phyloP scores from a whole-genome alignment of 805 yeast genomes.

The Candida manassasensis region DNA sequence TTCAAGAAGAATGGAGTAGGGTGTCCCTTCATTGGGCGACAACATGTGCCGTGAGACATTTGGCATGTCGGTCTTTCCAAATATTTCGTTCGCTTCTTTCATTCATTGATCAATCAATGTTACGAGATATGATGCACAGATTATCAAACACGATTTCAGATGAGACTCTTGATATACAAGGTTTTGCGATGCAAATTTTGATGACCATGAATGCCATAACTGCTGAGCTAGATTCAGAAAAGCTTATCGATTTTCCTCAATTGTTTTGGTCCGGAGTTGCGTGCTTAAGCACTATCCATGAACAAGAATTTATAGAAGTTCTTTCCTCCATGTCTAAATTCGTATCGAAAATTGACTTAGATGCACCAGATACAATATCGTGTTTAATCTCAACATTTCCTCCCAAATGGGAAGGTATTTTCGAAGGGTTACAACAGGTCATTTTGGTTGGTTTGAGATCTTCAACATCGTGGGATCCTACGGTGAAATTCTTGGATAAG shows the following conservation, averaged over 20 bases:
- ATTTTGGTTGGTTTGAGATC: constrained; percentile 83
- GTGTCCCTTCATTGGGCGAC: constrained; percentile 92
- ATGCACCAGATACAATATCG: constrained; percentile 78
- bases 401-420: constrained; percentile 91
- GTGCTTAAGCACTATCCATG: constrained; percentile 82
- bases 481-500: constrained; percentile 68
- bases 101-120: constrained; percentile 79
- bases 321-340: constrained; percentile 78
- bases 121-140: constrained; percentile 90
- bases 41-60: constrained; percentile 92
- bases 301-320: constrained; percentile 87
- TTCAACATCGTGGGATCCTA: constrained; percentile 69
- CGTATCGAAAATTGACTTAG: constrained; percentile 80
- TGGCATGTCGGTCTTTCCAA: constrained; percentile 96
- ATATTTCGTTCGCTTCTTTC: constrained; percentile 80
- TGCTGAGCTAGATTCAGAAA: constrained; percentile 75
- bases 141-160: constrained; percentile 91
- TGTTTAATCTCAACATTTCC: constrained; percentile 86
- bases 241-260: constrained; percentile 84
- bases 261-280: constrained; percentile 95
- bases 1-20: constrained; percentile 82
- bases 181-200: constrained; percentile 93
- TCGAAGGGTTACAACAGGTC: constrained; percentile 79
- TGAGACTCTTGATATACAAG: constrained; percentile 84
- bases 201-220: constrained; percentile 94